Evolutionary conservation across 73 alveolate species (phyloP), one percentile per base, ranked within the genome.

Genomic region (Symbiodinium pilosum): DNA sequence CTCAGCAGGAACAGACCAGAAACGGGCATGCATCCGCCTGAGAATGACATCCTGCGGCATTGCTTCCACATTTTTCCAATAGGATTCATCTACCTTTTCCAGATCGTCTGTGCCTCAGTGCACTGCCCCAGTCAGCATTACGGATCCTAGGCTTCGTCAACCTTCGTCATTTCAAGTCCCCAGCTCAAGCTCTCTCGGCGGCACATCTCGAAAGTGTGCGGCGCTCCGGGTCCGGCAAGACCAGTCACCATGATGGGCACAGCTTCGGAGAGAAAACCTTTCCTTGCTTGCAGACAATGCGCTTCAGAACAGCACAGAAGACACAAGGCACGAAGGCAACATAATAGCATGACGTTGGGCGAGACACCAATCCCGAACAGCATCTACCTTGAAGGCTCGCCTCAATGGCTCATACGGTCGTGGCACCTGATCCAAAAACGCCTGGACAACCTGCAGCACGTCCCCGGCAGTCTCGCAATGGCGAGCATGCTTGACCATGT

Each of bases 171-270:
- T 16, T 16, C 16, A 16, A 47, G 64, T 16, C 8, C 24, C 64
- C 16, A 16, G 64, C 64, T 47, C 64, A 47, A 47, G 8, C 16
- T 8, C 39, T 86, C 83, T 7, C 93, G 28, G 39, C 93, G 47
- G 39, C 38, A 18, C 30, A 86, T 44, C 20, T 34, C 39, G 34
- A 86, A 47, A 7, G 38, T 32, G 83, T 86, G 93, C 39, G 93
- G 93, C 1, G 93, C 93, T 0, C 83, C 81, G 21, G 93, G 93
- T 86, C 93, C 93, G 59, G 43, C 38, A 3, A 86, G 38, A 14
- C 93, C 93, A 0, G 24, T n/a, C 18, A 86, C 8, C 7, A 59
- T 20, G 83, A 86, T 34, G 5, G 93, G 93, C 83, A 86, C 93
- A 9, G 83, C 47, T 52, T 86, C 83, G 11, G 93, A 51, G 1